Evolutionary conservation across 192 early-diverging fungal species (phyloP).

Genomic region (Backusella tuberculispora): DNA sequence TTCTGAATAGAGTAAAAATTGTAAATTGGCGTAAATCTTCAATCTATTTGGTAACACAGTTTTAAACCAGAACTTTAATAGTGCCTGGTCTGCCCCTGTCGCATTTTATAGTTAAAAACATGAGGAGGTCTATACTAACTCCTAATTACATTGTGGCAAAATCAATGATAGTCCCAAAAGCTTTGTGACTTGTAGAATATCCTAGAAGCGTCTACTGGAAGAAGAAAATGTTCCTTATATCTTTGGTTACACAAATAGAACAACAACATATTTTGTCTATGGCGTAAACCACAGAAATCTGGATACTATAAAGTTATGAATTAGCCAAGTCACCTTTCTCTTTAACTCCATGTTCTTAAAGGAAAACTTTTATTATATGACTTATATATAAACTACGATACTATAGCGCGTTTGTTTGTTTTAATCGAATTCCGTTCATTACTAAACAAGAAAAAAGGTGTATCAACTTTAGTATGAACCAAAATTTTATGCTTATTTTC

Average conservation of each 20-base stretch:
- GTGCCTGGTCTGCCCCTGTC: not conserved
- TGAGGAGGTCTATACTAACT: not conserved
- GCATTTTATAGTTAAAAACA: not conserved
- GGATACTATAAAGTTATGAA: not conserved
- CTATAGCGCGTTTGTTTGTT: not conserved
- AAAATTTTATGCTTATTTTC: not conserved
- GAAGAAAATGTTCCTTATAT: not conserved
- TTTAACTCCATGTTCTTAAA: not conserved
- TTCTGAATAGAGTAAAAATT: not conserved
- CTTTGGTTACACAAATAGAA: constrained; percentile 8
- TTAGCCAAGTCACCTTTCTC: not conserved
- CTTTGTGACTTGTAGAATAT: not conserved
- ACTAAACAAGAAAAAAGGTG: not conserved
- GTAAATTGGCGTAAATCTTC: not conserved
- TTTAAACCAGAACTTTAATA: not conserved
- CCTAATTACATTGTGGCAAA: constrained; percentile 10
- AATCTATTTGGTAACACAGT: too few species aligned
- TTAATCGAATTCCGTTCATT: not conserved
- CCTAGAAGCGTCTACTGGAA: not conserved
- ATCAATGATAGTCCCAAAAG: not conserved
- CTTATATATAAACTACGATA: not conserved
- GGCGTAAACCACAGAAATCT: constrained; percentile 4
- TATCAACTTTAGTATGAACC: not conserved
- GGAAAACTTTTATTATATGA: not conserved
- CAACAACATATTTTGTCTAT: not conserved